Percentiles rank a stretch among this genome's conserved stretches.
phyloP scores from a whole-genome alignment of 352 stramenopile species.

The Aphanomyces invadans region DNA sequence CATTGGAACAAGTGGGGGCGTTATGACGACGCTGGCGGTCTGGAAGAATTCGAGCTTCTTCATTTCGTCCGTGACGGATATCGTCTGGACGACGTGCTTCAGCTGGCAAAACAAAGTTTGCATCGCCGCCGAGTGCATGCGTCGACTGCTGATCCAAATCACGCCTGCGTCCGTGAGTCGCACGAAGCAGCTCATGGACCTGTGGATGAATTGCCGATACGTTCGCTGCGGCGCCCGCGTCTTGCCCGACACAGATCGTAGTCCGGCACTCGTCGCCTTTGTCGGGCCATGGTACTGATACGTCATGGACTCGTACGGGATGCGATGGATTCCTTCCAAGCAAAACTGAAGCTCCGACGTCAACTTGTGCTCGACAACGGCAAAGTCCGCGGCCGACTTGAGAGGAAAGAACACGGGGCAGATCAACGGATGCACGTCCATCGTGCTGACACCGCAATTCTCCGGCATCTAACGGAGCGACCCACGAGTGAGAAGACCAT shows the following conservation, averaged over 20 bases:
- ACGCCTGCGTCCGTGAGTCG: slow-evolving; percentile 66
- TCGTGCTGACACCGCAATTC: slow-evolving; percentile 67
- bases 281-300: slow-evolving; percentile 24
- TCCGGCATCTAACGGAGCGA: slow-evolving; percentile 31
- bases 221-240: slow-evolving; percentile 23
- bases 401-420: slow-evolving; percentile 68
- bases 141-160: slow-evolving; percentile 78
- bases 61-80: slow-evolving; percentile 37
- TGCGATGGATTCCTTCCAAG: slow-evolving; percentile 57
- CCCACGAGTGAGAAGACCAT: neutral
- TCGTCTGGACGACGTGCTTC: slow-evolving; percentile 39
- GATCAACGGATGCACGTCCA: slow-evolving; percentile 70
- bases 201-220: slow-evolving; percentile 64
- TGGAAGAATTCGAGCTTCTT: slow-evolving; percentile 31
- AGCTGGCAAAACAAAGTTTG: slow-evolving; percentile 64
- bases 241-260: slow-evolving; percentile 30
- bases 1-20: no score
- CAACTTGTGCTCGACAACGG: slow-evolving; percentile 52
- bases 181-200: slow-evolving; percentile 53
- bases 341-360: slow-evolving; percentile 59
- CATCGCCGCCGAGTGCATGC: slow-evolving; percentile 54
- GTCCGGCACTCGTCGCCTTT: slow-evolving; percentile 24
- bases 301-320: slow-evolving; percentile 43
- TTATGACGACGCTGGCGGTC: slow-evolving; percentile 23
- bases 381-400: slow-evolving; percentile 35